phyloP scores from a whole-genome alignment of 1,139 yeast species.

The Yamadazyma atlantica region DNA sequence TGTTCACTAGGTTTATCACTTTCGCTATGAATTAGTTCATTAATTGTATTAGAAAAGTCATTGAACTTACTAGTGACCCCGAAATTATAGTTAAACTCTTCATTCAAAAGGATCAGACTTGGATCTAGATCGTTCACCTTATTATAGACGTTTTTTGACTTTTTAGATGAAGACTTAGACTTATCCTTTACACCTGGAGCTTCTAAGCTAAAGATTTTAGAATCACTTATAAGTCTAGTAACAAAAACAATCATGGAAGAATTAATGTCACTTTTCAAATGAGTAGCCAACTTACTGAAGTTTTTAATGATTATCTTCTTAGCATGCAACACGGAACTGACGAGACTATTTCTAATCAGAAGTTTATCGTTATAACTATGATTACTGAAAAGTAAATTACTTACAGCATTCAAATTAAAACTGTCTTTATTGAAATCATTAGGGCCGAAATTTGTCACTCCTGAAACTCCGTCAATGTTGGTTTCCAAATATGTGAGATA shows the following conservation, averaged over 20 bases:
- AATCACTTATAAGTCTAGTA: slow-evolving; percentile 40
- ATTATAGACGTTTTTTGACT: slow-evolving; percentile 14
- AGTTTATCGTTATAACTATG: slow-evolving; percentile 21
- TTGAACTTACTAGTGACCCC: slow-evolving; percentile 41
- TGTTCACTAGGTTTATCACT: slow-evolving; percentile 8
- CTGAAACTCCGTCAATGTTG: slow-evolving; percentile 34
- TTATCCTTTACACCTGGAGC: slow-evolving; percentile 18
- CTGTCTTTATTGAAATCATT: slow-evolving; percentile 28
- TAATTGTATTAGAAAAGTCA: slow-evolving; percentile 20
- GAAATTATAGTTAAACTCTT: slow-evolving; percentile 37
- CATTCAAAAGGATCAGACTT: slow-evolving; percentile 24
- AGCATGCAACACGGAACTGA: slow-evolving; percentile 34
- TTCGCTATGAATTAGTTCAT: slow-evolving; percentile 20
- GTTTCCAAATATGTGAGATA: slow-evolving; percentile 44
- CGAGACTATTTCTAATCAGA: slow-evolving; percentile 27
- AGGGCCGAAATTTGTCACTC: slow-evolving; percentile 32
- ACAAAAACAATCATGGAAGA: slow-evolving; percentile 43
- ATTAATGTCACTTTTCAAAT: slow-evolving; percentile 38
- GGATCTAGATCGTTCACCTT: slow-evolving; percentile 26
- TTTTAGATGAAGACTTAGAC: slow-evolving; percentile 19
- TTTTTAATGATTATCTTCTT: slow-evolving; percentile 37
- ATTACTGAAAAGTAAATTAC: slow-evolving; percentile 32
- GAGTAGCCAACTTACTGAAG: slow-evolving; percentile 29
- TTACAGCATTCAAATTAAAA: slow-evolving; percentile 31
- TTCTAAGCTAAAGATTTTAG: slow-evolving; percentile 34